phyloP scores from a whole-genome alignment of 345 rosid genomes.

The Eucalyptus guilfoylei region DNA sequence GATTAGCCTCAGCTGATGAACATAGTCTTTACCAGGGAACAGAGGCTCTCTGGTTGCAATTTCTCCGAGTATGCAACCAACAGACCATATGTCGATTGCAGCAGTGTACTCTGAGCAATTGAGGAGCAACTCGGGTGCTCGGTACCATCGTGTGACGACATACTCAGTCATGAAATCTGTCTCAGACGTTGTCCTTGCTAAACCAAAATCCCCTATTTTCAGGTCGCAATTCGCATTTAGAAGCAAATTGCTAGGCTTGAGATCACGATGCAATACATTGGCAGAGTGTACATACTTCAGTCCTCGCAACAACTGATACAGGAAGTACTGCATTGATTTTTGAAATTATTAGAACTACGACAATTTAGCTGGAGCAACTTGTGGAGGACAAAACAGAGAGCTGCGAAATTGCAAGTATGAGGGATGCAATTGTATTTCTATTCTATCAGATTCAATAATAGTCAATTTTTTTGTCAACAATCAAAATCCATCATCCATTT shows the following conservation, averaged over 20 bases:
- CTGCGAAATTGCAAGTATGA: background rate
- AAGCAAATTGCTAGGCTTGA: constrained; percentile 74
- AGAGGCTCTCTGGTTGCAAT: constrained; percentile 55
- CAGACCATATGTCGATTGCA: constrained; percentile 81
- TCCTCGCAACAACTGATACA: constrained; percentile 67
- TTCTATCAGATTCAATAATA: background rate
- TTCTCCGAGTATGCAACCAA: constrained; percentile 77
- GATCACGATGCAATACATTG: constrained; percentile 69
- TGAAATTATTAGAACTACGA: background rate
- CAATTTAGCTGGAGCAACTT: background rate
- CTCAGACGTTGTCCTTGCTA: constrained; percentile 77
- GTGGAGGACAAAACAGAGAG: background rate
- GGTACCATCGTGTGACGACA: constrained; percentile 76
- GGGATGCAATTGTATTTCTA: background rate
- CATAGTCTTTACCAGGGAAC: constrained; percentile 74
- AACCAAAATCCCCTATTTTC: constrained; percentile 70
- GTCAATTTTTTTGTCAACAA: background rate
- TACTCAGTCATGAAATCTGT: constrained; percentile 84
- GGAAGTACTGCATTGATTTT: constrained; percentile 45
- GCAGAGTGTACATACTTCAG: constrained; percentile 73
- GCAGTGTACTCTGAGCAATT: constrained; percentile 80
- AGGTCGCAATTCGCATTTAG: constrained; percentile 70
- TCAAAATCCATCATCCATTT: background rate
- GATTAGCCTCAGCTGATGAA: constrained; percentile 67
- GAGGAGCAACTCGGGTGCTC: constrained; percentile 75